Conservation (phyloP, 805 yeast species). For the Zygotorulaspora sp. region DNA sequence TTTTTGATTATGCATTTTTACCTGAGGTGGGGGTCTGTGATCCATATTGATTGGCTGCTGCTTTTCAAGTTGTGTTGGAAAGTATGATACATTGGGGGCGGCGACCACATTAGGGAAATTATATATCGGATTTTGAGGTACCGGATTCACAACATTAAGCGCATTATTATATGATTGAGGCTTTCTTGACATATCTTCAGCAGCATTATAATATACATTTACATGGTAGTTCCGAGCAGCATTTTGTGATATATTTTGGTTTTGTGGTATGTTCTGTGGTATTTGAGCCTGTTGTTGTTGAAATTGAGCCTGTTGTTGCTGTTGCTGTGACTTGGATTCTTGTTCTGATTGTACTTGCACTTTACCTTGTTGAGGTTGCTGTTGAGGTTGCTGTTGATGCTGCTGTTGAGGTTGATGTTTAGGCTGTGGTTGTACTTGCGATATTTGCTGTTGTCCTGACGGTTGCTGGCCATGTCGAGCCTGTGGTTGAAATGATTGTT, state of each 20-base stretch:
- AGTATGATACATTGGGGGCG: slow-evolving; percentile 7
- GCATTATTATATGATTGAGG: slow-evolving; percentile 9
- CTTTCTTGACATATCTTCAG: slow-evolving; percentile 4
- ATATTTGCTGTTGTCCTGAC: slow-evolving; percentile 3
- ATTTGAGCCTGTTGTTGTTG: slow-evolving; percentile 1
- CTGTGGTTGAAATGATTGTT: slow-evolving; percentile 2
- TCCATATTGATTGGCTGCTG: slow-evolving; percentile 8
- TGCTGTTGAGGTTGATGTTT: slow-evolving; percentile 12
- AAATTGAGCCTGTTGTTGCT: not conserved
- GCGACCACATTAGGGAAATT: slow-evolving; percentile 6
- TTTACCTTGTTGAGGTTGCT: no score
- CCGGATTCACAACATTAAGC: slow-evolving; percentile 2
- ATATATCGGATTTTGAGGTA: slow-evolving; percentile 4
- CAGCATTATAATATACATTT: slow-evolving; percentile 5
- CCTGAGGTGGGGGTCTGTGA: slow-evolving; percentile 3
- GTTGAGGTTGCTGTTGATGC: slow-evolving; percentile 11
- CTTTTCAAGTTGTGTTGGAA: slow-evolving; percentile 7
- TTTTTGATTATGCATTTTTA: not conserved
- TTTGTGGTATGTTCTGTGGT: not conserved
- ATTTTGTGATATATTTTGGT: not conserved
- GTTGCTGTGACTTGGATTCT: no score
- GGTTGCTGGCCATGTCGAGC: slow-evolving; percentile 7
- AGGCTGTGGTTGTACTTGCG: slow-evolving; percentile 7
- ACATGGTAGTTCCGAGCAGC: slow-evolving; percentile 3
- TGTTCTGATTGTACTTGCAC: no score